Conservation (phyloP, 2,329 filamentous ascomycete species). For the Plenodomus biglobosus region DNA sequence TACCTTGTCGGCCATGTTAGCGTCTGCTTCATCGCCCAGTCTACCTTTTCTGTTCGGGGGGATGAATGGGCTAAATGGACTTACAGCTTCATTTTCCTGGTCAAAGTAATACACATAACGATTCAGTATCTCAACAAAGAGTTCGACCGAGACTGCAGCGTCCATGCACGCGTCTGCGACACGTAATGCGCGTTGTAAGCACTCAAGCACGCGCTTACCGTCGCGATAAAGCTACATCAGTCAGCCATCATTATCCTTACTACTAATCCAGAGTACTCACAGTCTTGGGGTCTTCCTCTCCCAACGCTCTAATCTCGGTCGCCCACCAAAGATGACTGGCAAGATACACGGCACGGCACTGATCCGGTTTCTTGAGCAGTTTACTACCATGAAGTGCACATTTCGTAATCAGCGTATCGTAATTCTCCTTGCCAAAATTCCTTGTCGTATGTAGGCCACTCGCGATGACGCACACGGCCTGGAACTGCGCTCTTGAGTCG, state of each 20-base stretch:
- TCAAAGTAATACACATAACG: conserved; percentile 99
- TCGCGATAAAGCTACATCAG: conserved; percentile 77
- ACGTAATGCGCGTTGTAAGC: conserved; percentile 88
- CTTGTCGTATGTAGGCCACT: conserved; percentile 84
- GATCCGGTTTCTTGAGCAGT: conserved; percentile 93
- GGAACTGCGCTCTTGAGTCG: conserved; percentile 95
- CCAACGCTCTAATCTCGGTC: conserved; percentile 74
- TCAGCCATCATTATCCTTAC: conserved; percentile 10
- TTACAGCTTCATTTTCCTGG: conserved; percentile 92
- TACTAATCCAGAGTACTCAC: conserved; percentile 54
- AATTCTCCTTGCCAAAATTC: conserved; percentile 94
- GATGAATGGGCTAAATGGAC: conserved; percentile 22
- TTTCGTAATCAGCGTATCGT: conserved; percentile 97
- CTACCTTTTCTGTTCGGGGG: not conserved
- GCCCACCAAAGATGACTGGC: conserved; percentile 99
- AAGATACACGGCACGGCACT: conserved; percentile 93
- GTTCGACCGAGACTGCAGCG: conserved; percentile 90
- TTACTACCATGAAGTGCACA: conserved; percentile 96
- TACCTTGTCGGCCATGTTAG: conserved; percentile 56
- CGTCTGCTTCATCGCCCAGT: not conserved
- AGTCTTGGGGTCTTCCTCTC: conserved; percentile 78
- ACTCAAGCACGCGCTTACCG: conserved; percentile 94
- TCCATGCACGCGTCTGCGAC: conserved; percentile 99
- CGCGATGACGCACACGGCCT: conserved; percentile 93
- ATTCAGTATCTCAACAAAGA: conserved; percentile 98